Base-by-base conservation (phyloP, 2,329 filamentous ascomycete genomes). In the Aspergillus pseudoglaucus region DNA sequence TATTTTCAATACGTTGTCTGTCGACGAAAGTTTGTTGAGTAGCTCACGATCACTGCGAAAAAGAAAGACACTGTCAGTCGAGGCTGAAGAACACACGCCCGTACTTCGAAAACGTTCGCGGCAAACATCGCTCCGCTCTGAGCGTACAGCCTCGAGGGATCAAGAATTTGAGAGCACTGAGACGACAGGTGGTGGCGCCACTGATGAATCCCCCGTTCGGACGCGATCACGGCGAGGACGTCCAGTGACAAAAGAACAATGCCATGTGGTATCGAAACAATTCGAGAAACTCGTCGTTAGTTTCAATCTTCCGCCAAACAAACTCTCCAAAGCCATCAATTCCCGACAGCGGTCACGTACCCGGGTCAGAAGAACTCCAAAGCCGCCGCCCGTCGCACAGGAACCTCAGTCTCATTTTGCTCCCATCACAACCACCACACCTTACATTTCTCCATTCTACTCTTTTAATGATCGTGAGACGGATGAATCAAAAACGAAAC, bases 401-500 rank as follows among this genome's bases (percentile, higher is more conserved):
- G 63, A 70, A 50, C 72, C 64, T 35, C 76, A 75, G 62, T 81
- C 76, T 65, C 71, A 82, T 55, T 82, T 81, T 47, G 73, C 78
- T 63, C 84, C 68, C 63, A 84, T 68, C 71, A 82, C 70, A n/a
- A 12, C 30, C 67, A 79, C 63, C 61, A 78, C 60, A 65, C 81
- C 58, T 71, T 90, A 88, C 61, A 82, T 82, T 1, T 85, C 89
- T 51, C 87, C 88, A 1, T 91, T 94, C 62, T 91, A 91, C 59
- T 88, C 88, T 0, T 90, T 96, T 55, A 86, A 87, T 52, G 91
- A 96, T 57, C 88, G 87, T 55, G 91, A 96, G 58, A 83, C 83
- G 15, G 90, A 96, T 50, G 90, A 97, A 59, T 75, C 83, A 35
- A 95, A 94, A 65, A 87, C 87, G 44, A 97, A 95, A 64, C 93